Conservation (phyloP, 768 basidiomycete species). For the Auricularia heimuer region DNA sequence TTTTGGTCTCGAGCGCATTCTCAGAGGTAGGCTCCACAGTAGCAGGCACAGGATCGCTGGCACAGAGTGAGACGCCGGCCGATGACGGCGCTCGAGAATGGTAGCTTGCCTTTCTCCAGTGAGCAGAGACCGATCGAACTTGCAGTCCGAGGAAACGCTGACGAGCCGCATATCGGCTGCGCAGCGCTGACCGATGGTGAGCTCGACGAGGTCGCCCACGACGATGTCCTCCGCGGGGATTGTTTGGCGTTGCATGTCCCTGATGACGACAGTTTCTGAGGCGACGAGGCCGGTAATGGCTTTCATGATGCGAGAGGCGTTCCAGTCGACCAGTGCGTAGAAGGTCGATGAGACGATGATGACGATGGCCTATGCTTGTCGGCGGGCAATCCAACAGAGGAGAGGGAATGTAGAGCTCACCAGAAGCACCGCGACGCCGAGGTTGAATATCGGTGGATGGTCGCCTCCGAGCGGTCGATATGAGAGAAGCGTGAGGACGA, state of each 20-base stretch:
- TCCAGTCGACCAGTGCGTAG: constrained; percentile 46
- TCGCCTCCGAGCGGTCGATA: constrained; percentile 19
- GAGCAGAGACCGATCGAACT: constrained; percentile 52
- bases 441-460: constrained; percentile 39
- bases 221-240: constrained; percentile 52
- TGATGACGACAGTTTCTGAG: constrained; percentile 50
- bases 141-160: constrained; percentile 44
- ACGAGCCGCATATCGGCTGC: constrained; percentile 62
- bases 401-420: not conserved
- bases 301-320: constrained; percentile 47
- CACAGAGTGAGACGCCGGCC: not conserved
- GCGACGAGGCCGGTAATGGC: constrained; percentile 60
- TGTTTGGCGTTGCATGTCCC: constrained; percentile 40
- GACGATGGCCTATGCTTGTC: constrained; percentile 22
- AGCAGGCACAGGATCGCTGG: constrained; percentile 33
- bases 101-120: constrained; percentile 38
- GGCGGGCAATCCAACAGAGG: not conserved
- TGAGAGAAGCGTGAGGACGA: not conserved
- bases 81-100: not conserved
- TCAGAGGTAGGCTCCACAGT: constrained; percentile 37
- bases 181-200: constrained; percentile 56
- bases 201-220: constrained; percentile 54
- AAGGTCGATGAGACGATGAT: constrained; percentile 34
- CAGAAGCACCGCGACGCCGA: constrained; percentile 53
- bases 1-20: constrained; percentile 40